These are phyloP conservation scores for Gleditsia sinensis DNA, from an alignment of 306 rosid genomes.

Conservation along the genomic window DNA sequence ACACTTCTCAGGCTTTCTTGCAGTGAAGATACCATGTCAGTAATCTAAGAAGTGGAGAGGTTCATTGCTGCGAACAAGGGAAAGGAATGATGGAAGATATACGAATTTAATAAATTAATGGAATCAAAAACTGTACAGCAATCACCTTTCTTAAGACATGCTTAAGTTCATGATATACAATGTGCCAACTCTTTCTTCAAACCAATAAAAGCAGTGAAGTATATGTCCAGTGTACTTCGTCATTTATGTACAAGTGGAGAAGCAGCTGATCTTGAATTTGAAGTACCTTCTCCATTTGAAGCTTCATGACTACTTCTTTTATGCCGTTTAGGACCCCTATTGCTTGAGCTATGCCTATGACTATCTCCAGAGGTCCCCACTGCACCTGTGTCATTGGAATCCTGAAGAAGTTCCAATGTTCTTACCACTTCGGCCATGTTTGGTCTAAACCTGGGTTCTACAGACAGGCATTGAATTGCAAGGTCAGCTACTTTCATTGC, in stretches of 20 bases:
- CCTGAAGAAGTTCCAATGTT: slow-evolving; percentile 70
- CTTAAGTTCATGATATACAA: slow-evolving; percentile 39
- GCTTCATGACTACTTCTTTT: slow-evolving; percentile 30
- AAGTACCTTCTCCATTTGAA: slow-evolving; percentile 16
- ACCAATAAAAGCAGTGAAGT: not conserved
- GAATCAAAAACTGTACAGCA: slow-evolving; percentile 54
- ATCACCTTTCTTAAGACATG: slow-evolving; percentile 22
- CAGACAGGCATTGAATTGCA: slow-evolving; percentile 67
- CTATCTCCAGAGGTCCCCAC: slow-evolving; percentile 37
- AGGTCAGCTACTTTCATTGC: slow-evolving; percentile 72
- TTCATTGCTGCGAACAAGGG: not conserved
- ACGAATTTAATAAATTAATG: slow-evolving; percentile 17
- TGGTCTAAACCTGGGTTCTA: slow-evolving; percentile 76
- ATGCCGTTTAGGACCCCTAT: slow-evolving; percentile 36
- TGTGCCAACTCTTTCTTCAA: slow-evolving; percentile 14
- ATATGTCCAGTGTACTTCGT: not conserved
- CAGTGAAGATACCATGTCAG: too few relatives aligned
- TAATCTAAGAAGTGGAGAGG: too few relatives aligned
- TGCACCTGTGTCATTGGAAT: slow-evolving; percentile 35
- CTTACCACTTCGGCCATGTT: slow-evolving; percentile 76
- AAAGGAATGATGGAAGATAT: not conserved
- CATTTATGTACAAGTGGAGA: slow-evolving; percentile 32
- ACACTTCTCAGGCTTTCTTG: too few relatives aligned
- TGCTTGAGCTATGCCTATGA: slow-evolving; percentile 41
- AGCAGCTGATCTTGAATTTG: slow-evolving; percentile 40